Conservation (phyloP, 2,329 filamentous ascomycete genomes). For the Taxawa tesnikishii region DNA sequence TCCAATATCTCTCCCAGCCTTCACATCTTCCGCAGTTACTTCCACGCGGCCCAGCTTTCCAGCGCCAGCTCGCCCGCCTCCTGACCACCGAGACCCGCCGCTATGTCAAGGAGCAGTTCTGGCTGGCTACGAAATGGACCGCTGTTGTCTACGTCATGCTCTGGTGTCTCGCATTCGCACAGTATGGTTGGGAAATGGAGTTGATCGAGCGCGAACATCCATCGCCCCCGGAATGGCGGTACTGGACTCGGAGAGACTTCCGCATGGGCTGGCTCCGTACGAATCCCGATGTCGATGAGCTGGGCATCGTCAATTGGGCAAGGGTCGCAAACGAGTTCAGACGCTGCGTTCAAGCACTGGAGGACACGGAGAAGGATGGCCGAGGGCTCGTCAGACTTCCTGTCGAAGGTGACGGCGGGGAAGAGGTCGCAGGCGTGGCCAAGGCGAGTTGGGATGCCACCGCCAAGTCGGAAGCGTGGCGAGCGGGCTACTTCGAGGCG, state of each 20-base stretch:
- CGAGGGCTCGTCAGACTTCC: slow-evolving; percentile 41
- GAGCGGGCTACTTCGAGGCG: slow-evolving; percentile 71
- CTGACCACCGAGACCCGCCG: slow-evolving; percentile 67
- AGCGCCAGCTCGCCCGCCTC: slow-evolving; percentile 47
- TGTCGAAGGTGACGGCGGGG: slow-evolving; percentile 9
- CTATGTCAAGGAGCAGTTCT: slow-evolving; percentile 59
- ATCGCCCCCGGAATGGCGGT: slow-evolving; percentile 72
- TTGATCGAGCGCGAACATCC: slow-evolving; percentile 63
- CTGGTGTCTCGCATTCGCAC: slow-evolving; percentile 46
- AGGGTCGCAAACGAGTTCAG: slow-evolving; percentile 49
- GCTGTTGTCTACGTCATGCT: slow-evolving; percentile 53
- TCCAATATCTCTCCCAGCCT: slow-evolving; percentile 52
- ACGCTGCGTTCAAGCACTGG: slow-evolving; percentile 52
- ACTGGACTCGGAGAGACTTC: slow-evolving; percentile 54
- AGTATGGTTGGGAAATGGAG: slow-evolving; percentile 60
- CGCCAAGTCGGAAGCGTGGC: slow-evolving; percentile 70
- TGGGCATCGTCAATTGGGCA: slow-evolving; percentile 55
- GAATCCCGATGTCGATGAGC: slow-evolving; percentile 44
- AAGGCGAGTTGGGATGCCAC: slow-evolving; percentile 55
- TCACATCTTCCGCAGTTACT: slow-evolving; percentile 22
- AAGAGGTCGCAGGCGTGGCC: slow-evolving; percentile 38
- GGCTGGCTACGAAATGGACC: slow-evolving; percentile 56
- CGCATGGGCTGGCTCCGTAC: slow-evolving; percentile 39
- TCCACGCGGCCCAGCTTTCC: slow-evolving; percentile 8
- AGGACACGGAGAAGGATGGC: slow-evolving; percentile 58